A percentile compares a stretch with the other conserved stretches of the same genome.
These are phyloP conservation scores for Carallia pectinifolia DNA, from an alignment of 345 rosid species.

Conservation along the genomic window DNA sequence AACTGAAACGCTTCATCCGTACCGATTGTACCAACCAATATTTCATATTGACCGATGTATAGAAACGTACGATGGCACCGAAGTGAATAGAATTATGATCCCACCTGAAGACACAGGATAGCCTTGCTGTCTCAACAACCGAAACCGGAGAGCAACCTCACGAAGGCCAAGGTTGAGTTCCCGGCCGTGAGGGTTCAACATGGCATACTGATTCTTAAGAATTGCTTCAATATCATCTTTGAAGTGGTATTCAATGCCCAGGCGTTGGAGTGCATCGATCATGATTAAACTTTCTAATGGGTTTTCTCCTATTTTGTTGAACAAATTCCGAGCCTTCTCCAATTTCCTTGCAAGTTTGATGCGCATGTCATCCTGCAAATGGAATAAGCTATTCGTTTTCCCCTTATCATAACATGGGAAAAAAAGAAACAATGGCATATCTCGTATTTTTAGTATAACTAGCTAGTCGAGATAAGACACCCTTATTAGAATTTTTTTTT, in stretches of 20 bases:
- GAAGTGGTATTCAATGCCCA: constrained; percentile 8
- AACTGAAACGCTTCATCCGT: too few relatives aligned
- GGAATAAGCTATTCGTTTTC: too few relatives aligned
- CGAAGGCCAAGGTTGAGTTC: constrained; percentile 14
- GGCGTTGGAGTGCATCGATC: constrained; percentile 3
- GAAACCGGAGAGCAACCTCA: constrained; percentile 16
- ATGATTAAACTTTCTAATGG: not conserved
- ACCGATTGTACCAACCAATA: too few relatives aligned
- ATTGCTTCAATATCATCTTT: not conserved
- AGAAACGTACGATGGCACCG: too few relatives aligned
- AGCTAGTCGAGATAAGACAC: too few relatives aligned
- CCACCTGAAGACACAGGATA: not conserved
- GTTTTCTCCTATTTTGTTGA: not conserved
- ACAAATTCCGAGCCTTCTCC: not conserved
- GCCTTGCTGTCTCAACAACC: constrained; percentile 9
- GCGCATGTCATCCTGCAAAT: not conserved
- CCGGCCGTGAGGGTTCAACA: not conserved
- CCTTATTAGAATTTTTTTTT: too few relatives aligned
- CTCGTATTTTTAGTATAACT: too few relatives aligned
- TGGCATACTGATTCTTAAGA: not conserved
- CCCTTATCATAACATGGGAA: too few relatives aligned
- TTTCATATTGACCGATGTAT: too few relatives aligned
- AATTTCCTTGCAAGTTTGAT: not conserved
- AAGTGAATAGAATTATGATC: too few relatives aligned
- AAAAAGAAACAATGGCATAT: too few relatives aligned